Conservation (phyloP, 306 rosid genomes). For the Inga leiocalycina region DNA sequence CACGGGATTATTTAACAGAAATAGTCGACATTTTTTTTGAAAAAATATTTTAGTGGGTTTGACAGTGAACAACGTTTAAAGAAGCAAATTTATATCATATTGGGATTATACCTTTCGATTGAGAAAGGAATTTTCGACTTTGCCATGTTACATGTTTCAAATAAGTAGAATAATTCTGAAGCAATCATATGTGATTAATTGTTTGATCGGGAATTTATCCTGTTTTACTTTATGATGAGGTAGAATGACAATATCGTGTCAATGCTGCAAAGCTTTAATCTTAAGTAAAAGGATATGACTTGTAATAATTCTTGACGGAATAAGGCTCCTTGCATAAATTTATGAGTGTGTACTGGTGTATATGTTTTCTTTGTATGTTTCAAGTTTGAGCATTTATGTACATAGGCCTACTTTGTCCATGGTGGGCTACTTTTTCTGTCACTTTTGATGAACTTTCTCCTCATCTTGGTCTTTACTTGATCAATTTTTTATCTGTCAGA, state of each 20-base stretch:
- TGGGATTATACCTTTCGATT: background rate
- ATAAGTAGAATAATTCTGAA: background rate
- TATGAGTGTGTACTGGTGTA: background rate
- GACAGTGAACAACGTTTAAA: background rate
- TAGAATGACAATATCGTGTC: background rate
- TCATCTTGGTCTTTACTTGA: background rate
- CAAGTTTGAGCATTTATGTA: background rate
- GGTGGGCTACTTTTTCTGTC: background rate
- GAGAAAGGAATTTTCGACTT: background rate
- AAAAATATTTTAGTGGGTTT: background rate
- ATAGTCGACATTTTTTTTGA: background rate
- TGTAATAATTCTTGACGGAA: background rate
- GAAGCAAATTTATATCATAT: background rate
- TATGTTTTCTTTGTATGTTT: background rate
- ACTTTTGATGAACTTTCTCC: background rate
- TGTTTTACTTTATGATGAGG: background rate
- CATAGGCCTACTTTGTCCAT: background rate
- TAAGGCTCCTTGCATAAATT: background rate
- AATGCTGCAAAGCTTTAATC: background rate
- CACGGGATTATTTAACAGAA: background rate
- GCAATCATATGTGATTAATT: background rate
- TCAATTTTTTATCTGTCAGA: conserved; percentile 42
- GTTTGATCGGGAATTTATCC: background rate
- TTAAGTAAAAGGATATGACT: background rate
- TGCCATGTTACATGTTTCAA: background rate